These are phyloP conservation scores for Dillenia suffruticosa DNA, from an alignment of 164 flowering plant genomes.

Conservation along the genomic window DNA sequence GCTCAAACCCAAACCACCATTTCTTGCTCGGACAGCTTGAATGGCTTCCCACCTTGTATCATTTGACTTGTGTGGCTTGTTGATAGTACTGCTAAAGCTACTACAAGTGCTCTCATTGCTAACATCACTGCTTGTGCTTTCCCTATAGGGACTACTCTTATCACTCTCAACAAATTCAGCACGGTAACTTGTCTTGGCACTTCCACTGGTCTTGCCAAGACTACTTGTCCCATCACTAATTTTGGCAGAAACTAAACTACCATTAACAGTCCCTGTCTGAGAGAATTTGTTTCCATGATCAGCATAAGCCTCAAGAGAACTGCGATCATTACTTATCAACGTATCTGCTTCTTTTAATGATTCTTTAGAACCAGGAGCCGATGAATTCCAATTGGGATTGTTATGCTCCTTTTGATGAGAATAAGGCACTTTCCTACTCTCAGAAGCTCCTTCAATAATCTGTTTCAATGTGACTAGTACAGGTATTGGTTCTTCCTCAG, in stretches of 20 bases:
- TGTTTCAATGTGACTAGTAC: constrained; percentile 17
- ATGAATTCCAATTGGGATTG: constrained; percentile 20
- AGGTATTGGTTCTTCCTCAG: constrained; percentile 19
- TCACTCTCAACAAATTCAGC: constrained; percentile 67
- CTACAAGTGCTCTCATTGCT: constrained; percentile 87
- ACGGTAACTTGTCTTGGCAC: constrained; percentile 65
- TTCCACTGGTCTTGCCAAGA: constrained; percentile 59
- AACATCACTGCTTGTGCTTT: constrained; percentile 82
- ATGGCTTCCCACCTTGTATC: constrained; percentile 92
- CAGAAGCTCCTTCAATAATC: constrained; percentile 18
- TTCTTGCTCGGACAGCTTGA: constrained; percentile 58
- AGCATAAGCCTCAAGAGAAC: constrained; percentile 28
- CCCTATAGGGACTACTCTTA: constrained; percentile 80
- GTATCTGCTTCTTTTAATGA: constrained; percentile 20
- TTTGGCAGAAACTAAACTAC: constrained; percentile 64
- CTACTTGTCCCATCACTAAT: constrained; percentile 64
- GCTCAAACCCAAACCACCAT: constrained; percentile 68
- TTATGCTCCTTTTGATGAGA: constrained; percentile 17
- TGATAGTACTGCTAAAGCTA: constrained; percentile 70
- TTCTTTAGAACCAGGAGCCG: constrained; percentile 19
- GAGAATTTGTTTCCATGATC: constrained; percentile 59
- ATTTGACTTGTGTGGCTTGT: constrained; percentile 84
- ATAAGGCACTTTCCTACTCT: constrained; percentile 17
- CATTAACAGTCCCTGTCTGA: constrained; percentile 44
- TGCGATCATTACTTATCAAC: constrained; percentile 21